Evolutionary conservation across 352 stramenopile genomes (phyloP).

Genomic region (Globisporangium cystogenes): DNA sequence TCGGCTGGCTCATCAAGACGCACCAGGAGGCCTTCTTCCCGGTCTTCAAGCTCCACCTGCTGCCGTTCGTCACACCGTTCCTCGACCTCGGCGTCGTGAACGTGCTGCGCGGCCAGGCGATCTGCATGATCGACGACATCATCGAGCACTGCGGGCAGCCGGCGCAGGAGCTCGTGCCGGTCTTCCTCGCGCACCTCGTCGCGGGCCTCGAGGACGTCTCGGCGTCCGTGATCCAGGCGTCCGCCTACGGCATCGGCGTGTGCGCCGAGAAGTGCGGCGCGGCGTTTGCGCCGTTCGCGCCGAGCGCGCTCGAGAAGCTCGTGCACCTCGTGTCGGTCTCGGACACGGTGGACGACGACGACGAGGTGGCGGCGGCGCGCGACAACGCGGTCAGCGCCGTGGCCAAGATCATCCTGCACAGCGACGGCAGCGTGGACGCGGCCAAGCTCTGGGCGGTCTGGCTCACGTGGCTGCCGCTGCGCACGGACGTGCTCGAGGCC

Average conservation of each 20-base stretch:
- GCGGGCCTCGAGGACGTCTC: conserved; percentile 65
- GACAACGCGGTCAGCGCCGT: conserved; percentile 83
- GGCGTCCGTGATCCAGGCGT: conserved; percentile 66
- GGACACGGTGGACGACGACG: conserved; percentile 46
- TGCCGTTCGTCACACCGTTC: conserved; percentile 63
- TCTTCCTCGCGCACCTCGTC: conserved; percentile 70
- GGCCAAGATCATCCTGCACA: conserved; percentile 65
- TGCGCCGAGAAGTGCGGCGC: conserved; percentile 71
- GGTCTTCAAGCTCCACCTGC: conserved; percentile 61
- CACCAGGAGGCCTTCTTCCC: conserved; percentile 76
- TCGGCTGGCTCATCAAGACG: conserved; percentile 83
- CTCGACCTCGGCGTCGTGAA: conserved; percentile 50
- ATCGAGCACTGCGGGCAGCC: conserved; percentile 76
- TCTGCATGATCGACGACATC: conserved; percentile 88
- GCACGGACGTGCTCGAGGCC: conserved; percentile 73
- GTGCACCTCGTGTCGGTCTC: conserved; percentile 55
- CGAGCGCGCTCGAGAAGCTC: conserved; percentile 65
- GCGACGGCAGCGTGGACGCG: conserved; percentile 53
- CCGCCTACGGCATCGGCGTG: conserved; percentile 81
- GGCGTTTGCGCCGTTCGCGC: conserved; percentile 67
- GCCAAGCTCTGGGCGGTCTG: conserved; percentile 63
- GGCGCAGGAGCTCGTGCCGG: conserved; percentile 65
- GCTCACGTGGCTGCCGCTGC: conserved; percentile 79
- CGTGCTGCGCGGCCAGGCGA: conserved; percentile 71
- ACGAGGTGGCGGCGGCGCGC: conserved; percentile 57